These are phyloP conservation scores for Echium plantagineum DNA, from an alignment of 257 asterid species.

Conservation along the genomic window DNA sequence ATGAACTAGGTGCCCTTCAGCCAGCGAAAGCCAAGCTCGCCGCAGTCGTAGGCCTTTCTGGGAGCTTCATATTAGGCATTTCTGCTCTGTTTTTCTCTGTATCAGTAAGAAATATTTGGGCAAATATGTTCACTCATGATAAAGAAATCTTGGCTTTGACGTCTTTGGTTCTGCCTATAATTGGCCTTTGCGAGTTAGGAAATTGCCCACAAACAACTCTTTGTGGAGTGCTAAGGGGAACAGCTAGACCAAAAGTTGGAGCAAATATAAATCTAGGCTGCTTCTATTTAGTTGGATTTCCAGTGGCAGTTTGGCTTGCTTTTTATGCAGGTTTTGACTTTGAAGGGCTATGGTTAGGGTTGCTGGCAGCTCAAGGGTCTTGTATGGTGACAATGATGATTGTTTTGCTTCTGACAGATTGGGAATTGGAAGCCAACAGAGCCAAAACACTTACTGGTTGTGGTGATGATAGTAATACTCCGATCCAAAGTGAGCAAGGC, in stretches of 20 bases:
- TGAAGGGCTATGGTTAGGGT: conserved; percentile 48
- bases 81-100: conserved; percentile 25
- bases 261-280: conserved; percentile 52
- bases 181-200: conserved; percentile 60
- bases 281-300: conserved; percentile 51
- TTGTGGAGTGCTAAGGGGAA: conserved; percentile 44
- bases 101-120: conserved; percentile 37
- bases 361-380: conserved; percentile 44
- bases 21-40: conserved; percentile 28
- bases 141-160: conserved; percentile 31
- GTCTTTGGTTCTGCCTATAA: conserved; percentile 34
- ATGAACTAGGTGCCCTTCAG: conserved; percentile 41
- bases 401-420: conserved; percentile 33
- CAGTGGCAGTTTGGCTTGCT: conserved; percentile 34
- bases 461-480: not conserved
- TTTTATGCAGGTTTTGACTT: conserved; percentile 30
- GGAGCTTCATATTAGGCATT: conserved; percentile 29
- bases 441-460: conserved; percentile 36
- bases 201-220: conserved; percentile 58
- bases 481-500: no score
- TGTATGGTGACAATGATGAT: conserved; percentile 43
- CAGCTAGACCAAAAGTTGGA: conserved; percentile 47
- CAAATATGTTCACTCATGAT: conserved; percentile 36
- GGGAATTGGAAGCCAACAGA: conserved; percentile 39
- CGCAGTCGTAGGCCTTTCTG: conserved; percentile 26